Evolutionary conservation across 345 rosid genomes (phyloP).

Genomic region (Bruguiera sexangula): DNA sequence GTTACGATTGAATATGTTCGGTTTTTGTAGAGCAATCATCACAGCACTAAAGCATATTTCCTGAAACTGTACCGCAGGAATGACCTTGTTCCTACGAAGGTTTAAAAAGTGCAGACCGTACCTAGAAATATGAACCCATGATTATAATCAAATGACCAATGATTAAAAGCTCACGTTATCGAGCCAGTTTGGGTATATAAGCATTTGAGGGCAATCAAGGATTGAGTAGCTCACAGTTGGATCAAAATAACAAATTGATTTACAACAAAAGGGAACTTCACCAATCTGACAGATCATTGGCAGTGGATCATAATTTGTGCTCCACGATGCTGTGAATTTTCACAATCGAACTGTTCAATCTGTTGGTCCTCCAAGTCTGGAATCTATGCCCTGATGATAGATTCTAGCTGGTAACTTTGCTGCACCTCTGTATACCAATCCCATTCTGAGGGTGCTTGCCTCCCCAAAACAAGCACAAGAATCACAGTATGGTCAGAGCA

Average conservation of each 20-base stretch:
- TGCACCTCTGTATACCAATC: background rate
- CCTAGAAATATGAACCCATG: no score
- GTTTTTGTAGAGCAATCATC: no score
- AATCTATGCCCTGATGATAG: no score
- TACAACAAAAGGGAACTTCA: background rate
- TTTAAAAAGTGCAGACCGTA: no score
- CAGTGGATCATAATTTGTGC: background rate
- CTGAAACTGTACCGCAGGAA: no score
- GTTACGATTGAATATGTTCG: no score
- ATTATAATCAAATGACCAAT: no score
- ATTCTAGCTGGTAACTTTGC: background rate
- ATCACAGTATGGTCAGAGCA: background rate
- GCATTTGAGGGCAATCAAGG: background rate
- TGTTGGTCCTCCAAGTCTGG: no score
- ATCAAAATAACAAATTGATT: background rate
- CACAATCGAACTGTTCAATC: background rate
- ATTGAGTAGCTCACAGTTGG: background rate
- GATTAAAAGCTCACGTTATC: background rate
- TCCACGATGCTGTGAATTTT: background rate
- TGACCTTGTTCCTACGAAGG: no score
- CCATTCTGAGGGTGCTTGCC: no score
- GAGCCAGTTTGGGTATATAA: background rate
- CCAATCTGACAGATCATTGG: background rate
- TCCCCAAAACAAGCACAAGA: background rate
- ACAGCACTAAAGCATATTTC: no score